A percentile compares a stretch with the other conserved stretches of the same genome.
These are phyloP conservation scores for Yamagishiella unicocca DNA, from an alignment of 139 green algal genomes.

Conservation along the genomic window DNA sequence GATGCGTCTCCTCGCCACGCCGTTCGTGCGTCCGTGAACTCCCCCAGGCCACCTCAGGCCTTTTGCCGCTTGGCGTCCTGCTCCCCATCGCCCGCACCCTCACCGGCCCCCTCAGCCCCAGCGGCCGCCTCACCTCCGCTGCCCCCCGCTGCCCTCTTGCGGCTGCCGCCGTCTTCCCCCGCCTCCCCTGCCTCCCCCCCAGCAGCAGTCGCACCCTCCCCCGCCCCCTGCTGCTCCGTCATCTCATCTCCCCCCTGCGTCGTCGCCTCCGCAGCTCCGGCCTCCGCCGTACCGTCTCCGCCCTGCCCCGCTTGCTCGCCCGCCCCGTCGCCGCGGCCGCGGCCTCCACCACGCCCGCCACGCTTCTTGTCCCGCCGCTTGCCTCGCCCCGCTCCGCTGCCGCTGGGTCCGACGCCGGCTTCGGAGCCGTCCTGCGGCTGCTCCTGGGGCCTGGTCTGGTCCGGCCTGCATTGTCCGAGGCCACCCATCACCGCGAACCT, in stretches of 20 bases:
- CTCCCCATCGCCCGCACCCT: background rate
- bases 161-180: background rate
- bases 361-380: background rate
- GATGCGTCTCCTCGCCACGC: no score
- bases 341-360: no score
- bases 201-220: background rate
- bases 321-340: background rate
- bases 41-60: background rate
- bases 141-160: background rate
- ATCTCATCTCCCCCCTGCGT: background rate
- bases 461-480: background rate
- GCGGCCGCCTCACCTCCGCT: background rate
- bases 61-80: constrained; percentile 19
- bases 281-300: background rate
- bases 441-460: constrained; percentile 35
- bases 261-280: background rate
- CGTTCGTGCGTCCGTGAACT: no score
- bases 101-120: background rate
- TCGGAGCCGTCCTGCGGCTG: no score
- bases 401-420: no score
- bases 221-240: background rate
- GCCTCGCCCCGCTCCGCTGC: no score
- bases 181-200: background rate
- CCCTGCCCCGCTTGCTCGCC: background rate
- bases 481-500: background rate